A percentile compares a stretch with the other conserved stretches of the same genome.
These are phyloP conservation scores for Blastobotrys persicus DNA, from an alignment of 1,139 yeast genomes.

Conservation along the genomic window DNA sequence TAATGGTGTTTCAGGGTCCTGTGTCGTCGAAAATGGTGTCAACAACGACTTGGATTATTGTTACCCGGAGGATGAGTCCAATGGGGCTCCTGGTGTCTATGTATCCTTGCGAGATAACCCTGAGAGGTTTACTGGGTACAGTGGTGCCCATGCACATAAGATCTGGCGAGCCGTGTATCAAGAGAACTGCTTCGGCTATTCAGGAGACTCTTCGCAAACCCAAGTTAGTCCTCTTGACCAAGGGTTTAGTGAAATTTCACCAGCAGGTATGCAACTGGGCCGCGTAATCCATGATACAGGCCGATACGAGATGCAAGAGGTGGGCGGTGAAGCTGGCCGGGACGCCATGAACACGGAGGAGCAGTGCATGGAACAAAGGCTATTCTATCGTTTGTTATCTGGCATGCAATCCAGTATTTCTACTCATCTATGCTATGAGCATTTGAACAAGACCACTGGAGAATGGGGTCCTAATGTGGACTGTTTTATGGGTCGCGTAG, in stretches of 20 bases:
- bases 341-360: slow-evolving; percentile 43
- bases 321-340: slow-evolving; percentile 33
- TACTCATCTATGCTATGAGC: slow-evolving; percentile 87
- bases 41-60: slow-evolving; percentile 46
- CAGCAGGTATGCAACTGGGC: slow-evolving; percentile 24
- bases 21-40: slow-evolving; percentile 17
- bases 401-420: slow-evolving; percentile 97
- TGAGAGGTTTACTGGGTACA: slow-evolving; percentile 94
- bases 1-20: slow-evolving; percentile 15
- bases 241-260: not conserved
- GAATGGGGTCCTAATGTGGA: slow-evolving; percentile 81
- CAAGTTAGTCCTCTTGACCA: not conserved
- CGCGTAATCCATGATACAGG: slow-evolving; percentile 26
- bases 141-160: slow-evolving; percentile 86
- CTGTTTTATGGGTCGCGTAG: slow-evolving; percentile 86
- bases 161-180: slow-evolving; percentile 92
- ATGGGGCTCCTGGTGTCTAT: slow-evolving; percentile 57
- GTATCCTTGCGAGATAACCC: slow-evolving; percentile 87
- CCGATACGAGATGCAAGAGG: slow-evolving; percentile 29
- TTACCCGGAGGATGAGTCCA: slow-evolving; percentile 55
- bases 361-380: slow-evolving; percentile 76
- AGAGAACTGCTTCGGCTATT: slow-evolving; percentile 78
- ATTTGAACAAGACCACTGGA: slow-evolving; percentile 67
- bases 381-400: slow-evolving; percentile 80
- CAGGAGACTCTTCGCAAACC: slow-evolving; percentile 40